Percentiles rank a stretch among this genome's conserved stretches.
These are phyloP conservation scores for Gentiana straminea DNA, from an alignment of 257 asterid species.

Conservation along the genomic window DNA sequence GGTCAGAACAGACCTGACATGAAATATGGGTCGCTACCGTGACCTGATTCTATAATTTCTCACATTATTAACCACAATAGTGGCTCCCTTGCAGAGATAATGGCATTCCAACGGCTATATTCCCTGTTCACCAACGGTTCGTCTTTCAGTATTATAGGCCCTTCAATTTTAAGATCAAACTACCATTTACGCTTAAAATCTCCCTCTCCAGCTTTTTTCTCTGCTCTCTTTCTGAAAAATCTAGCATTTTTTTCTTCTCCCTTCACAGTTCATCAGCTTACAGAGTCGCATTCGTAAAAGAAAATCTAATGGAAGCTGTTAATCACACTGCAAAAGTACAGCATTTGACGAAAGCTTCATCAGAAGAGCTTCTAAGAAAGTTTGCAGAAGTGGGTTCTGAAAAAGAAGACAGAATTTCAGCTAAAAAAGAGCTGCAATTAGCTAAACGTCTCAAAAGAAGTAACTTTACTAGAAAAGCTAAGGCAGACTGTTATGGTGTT, in stretches of 20 bases:
- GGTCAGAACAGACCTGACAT: too few species aligned
- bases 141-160: conserved; percentile 34
- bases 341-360: conserved; percentile 68
- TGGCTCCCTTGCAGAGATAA: too few species aligned
- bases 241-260: not conserved
- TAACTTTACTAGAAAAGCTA: not conserved
- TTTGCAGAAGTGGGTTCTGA: conserved; percentile 60
- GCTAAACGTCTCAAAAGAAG: conserved; percentile 39
- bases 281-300: not conserved
- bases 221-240: conserved; percentile 7
- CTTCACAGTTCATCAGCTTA: not conserved
- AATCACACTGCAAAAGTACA: conserved; percentile 31
- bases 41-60: too few species aligned
- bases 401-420: conserved; percentile 15
- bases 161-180: not conserved
- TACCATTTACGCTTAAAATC: conserved; percentile 14
- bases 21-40: too few species aligned
- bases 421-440: conserved; percentile 32
- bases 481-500: conserved; percentile 3
- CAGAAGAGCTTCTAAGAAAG: conserved; percentile 72
- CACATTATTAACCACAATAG: too few species aligned
- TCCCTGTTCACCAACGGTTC: conserved; percentile 13
- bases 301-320: conserved; percentile 25
- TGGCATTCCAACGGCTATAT: conserved; percentile 45
- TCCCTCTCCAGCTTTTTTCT: conserved; percentile 1